Percentiles rank a stretch among this genome's conserved stretches.
These are phyloP conservation scores for Alternaria gansuensis DNA, from an alignment of 2,329 filamentous ascomycete species.

Conservation along the genomic window DNA sequence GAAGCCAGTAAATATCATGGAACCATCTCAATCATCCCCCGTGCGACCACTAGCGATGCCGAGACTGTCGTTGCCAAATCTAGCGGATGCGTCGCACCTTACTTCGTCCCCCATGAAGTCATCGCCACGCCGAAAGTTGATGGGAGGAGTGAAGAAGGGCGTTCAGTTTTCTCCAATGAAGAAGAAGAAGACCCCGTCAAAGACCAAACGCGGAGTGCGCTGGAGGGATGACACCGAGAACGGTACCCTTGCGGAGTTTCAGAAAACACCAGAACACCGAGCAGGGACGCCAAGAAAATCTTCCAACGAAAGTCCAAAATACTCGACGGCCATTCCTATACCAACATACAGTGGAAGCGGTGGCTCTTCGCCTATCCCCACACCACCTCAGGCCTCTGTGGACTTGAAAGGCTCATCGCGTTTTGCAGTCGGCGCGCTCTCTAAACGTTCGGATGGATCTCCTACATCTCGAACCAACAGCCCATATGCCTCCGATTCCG, in stretches of 20 bases:
- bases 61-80: conserved; percentile 31
- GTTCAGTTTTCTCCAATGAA: conserved; percentile 83
- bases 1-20: conserved; percentile 60
- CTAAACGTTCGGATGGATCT: conserved; percentile 70
- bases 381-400: conserved; percentile 66
- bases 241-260: conserved; percentile 86
- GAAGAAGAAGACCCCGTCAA: conserved; percentile 74
- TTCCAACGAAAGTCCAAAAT: conserved; percentile 65
- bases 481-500: conserved; percentile 67
- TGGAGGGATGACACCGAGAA: conserved; percentile 94
- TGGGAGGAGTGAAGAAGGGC: conserved; percentile 70
- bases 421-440: conserved; percentile 89
- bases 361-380: conserved; percentile 66
- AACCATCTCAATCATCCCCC: conserved; percentile 60
- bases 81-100: conserved; percentile 51
- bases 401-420: conserved; percentile 71
- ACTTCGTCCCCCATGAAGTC: conserved; percentile 73
- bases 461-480: conserved; percentile 67
- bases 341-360: conserved; percentile 35
- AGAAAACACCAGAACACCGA: conserved; percentile 82
- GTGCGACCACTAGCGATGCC: conserved; percentile 51
- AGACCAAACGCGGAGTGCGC: conserved; percentile 77
- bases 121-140: conserved; percentile 76
- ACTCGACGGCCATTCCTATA: conserved; percentile 49
- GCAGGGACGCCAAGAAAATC: conserved; percentile 66